Percentiles rank a stretch among this genome's conserved stretches.
These are phyloP conservation scores for Ascochyta fabae DNA, from an alignment of 2,329 filamentous ascomycete species.

Conservation along the genomic window DNA sequence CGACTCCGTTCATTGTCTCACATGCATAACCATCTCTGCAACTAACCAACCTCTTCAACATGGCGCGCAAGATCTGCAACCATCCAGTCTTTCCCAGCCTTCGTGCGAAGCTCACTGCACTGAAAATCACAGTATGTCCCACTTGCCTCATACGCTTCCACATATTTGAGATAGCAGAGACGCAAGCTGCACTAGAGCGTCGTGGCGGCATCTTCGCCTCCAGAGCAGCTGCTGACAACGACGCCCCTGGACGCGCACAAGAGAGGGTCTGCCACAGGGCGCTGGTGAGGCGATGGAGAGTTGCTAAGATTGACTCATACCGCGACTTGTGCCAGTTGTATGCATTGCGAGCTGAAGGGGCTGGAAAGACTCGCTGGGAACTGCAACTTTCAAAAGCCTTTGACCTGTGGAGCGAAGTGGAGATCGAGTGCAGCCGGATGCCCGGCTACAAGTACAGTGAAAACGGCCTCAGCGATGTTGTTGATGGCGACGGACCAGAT, in stretches of 20 bases:
- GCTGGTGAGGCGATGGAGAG: neutral
- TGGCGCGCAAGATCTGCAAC: neutral
- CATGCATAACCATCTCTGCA: no score
- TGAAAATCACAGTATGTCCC: neutral
- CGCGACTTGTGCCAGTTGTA: constrained; percentile 11
- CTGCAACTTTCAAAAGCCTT: constrained; percentile 3
- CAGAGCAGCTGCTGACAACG: neutral
- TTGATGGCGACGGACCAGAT: neutral
- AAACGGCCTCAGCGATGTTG: neutral
- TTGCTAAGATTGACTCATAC: constrained; percentile 9
- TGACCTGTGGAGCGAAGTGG: constrained; percentile 11
- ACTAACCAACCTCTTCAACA: neutral
- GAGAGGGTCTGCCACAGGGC: neutral
- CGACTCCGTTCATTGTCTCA: neutral
- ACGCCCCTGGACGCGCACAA: neutral
- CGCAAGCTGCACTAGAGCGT: constrained; percentile 7
- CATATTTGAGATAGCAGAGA: constrained; percentile 14
- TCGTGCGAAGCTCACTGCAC: neutral
- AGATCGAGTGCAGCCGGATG: constrained; percentile 8
- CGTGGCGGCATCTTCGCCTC: constrained; percentile 26
- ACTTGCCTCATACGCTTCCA: constrained; percentile 11
- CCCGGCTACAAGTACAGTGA: constrained; percentile 4
- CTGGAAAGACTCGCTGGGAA: neutral
- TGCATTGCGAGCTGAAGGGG: constrained; percentile 5
- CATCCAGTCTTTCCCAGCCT: neutral